Base-by-base conservation (phyloP, 306 rosid genomes). In the Comarum palustre region DNA sequence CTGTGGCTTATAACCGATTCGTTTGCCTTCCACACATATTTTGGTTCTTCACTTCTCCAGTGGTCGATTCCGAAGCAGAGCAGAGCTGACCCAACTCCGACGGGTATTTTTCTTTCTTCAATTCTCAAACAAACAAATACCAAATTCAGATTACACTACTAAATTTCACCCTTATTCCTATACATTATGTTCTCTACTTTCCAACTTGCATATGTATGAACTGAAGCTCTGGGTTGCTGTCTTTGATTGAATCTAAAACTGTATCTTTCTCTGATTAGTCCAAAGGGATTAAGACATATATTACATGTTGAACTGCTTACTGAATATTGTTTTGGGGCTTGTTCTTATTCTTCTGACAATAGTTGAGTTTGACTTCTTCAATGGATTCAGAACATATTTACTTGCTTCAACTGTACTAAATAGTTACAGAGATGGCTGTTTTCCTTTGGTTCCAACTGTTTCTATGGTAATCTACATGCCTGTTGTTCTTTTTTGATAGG, bases 401-500 rank as follows among this genome's bases (percentile, higher is more conserved):
- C 55, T 50, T 50, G 55, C 24, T 50, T 50, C n/a, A 50, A 0
- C 9, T 6, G 13, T 17, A 16, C 24, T 19, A 50, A 7, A 19
- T 19, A 50, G 55, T 50, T 50, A 50, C 22, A 19, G 11, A 50
- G 24, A 19, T 17, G 24, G 7, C 19, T 69, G 4, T 69, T 50
- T 2, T 64, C 10, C 10, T 62, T 27, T 60, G 15, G 3, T 12
- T 20, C 31, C 11, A 20, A 25, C 9, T 42, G 7, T 9, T 8
- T n/a, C 17, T 58, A 8, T 20, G 34, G 6, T 36, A 20, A 1
- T 20, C 43, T 38, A 29, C 19, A 2, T 31, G 45, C 38, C 31
- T 19, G 73, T 12, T 34, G 48, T 60, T 16, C 17, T 16, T 60
- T 47, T 77, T 15, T 83, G 58, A 16, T 77, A 57, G 81, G 76